Base-by-base conservation (phyloP, 768 basidiomycete genomes). In the Agaricus subrufescens region DNA sequence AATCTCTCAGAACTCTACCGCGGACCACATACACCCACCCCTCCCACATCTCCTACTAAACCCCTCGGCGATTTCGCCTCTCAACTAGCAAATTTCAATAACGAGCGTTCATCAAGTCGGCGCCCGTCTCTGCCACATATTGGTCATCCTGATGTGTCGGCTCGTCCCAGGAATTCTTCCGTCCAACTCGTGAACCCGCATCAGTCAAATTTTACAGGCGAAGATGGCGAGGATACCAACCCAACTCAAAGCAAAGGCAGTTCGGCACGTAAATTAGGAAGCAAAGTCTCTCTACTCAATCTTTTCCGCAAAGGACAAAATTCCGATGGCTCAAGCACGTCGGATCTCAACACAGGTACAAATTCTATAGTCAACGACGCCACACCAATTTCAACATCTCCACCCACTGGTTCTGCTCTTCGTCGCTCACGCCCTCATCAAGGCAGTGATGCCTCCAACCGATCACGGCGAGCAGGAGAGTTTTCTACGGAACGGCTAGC, bases 191-290 rank as follows among this genome's bases (percentile, higher is more conserved):
- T 63, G 26, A 68, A 67, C 43, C 74, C 75, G 40, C 78, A 75
- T 40, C 76, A 89, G 52, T 89, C 91, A 15, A 78, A 84, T 58
- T 91, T 89, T 39, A 87, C 88, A 38, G 87, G 89, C 4, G 86
- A 77, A 30, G 86, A 78, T 52, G 80, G 83, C 53, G 85, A 87
- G 44, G 73, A 78, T 37, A 49, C 56, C 4, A 54, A 69, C 37
- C 57, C 71, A 29, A 51, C 67, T 15, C 66, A 69, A 61, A 71
- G 72, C 23, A 67, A 73, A 60, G 70, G 68, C 25, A 72, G 71
- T 10, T 60, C 70, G 10, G 70, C 68, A 31, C 71, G 74, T 47
- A 84, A 75, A 62, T 68, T 88, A 3, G 79, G 79, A 27, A 83
- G 84, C 68, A 91, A 91, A 67, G 80, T 89, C 55, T 90, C 89